Base-by-base conservation (phyloP, 345 rosid genomes). In the Hirschfeldia incana region DNA sequence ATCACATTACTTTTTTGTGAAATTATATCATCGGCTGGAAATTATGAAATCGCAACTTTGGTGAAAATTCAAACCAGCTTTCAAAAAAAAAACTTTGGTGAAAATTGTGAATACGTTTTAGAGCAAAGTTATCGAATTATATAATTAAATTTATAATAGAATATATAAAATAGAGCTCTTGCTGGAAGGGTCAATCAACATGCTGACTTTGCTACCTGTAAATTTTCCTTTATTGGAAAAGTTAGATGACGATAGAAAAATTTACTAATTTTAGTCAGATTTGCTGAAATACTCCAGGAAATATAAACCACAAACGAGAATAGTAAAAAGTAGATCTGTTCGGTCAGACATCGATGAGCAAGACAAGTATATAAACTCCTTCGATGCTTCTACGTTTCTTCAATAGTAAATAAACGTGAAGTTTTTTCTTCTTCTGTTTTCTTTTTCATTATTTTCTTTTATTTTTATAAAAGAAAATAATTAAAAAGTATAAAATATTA, bases 401-500 rank as follows among this genome's bases (percentile, higher is more conserved):
- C 42, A 5, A 74, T 33, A 69, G 59, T 61, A 51, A 65, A 73
- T 61, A 73, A 79, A 4, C 34, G 1, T 44, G 27, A 5, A 33
- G 0, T 11, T 26, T 29, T n/a, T 49, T 60, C 29, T 42, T 30
- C 6, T 27, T 29, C 15, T 28, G 8, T 63, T 2, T 8, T 2
- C 33, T 36, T 49, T 59, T 33, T 27, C 6, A 27, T 79, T 74
- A 61, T 74, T 73, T 79, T 79, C 74, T 79, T 79, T 67, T 79
- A 72, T 79, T 46, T 67, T 44, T 5, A 65, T 55, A 72, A 32
- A 65, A 78, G 74, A 68, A 79, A 73, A 36, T 61, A 73, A 67
- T 15, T 30, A 60, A 73, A 64, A 15, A 3, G 11, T 15, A 16
- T 0, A 29, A 29, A 29, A 5, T 5, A 11, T 28, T 4, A 29